Base-by-base conservation (phyloP, 192 early-diverging fungal genomes). In the Backusella australiensis region DNA sequence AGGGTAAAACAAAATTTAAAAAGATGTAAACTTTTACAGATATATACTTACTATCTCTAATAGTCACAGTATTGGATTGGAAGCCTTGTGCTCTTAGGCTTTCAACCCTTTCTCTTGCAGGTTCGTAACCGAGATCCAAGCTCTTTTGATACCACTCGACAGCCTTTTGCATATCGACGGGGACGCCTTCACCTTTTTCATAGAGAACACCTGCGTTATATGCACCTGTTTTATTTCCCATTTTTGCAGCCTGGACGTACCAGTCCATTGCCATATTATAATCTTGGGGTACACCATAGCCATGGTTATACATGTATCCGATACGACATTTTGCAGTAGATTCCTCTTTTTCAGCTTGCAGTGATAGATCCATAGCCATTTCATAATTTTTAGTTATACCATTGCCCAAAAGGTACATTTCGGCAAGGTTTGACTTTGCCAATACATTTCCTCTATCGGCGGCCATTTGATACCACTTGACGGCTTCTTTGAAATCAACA, bases 401-500 rank as follows among this genome's bases (percentile, higher is more conserved):
- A 0, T 63, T 23, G 0, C 56, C 56, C 12, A 63, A 63, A 14
- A 63, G 56, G 11, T 63, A 63, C 56, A 63, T 29, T 63, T 63
- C 56, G 3, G 56, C 56, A 29, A 63, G 56, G 26, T 63, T 63
- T 4, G 56, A 63, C 23, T 63, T 63, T 29, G 56, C 56, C 21
- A 63, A 29, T 11, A 63, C 26, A 63, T 63, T 63, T 63, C 56
- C 56, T 12, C 7, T 23, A 63, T 63, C 23, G 3, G 23, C 56
- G 0, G 56, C 21, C 12, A 29, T 29, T 63, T 63, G 56, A 42
- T 78, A 82, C 81, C 81, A 82, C 11, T 34, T 56, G 6, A 73
- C 63, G 7, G 81, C 81, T 34, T 78, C 35, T 26, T 49, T 69
- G 6, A 75, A 69, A 71, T 82, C 39, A 32, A 49, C 46, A 11